Conservation (phyloP, 768 basidiomycete species). For the Kwoniella sp. region DNA sequence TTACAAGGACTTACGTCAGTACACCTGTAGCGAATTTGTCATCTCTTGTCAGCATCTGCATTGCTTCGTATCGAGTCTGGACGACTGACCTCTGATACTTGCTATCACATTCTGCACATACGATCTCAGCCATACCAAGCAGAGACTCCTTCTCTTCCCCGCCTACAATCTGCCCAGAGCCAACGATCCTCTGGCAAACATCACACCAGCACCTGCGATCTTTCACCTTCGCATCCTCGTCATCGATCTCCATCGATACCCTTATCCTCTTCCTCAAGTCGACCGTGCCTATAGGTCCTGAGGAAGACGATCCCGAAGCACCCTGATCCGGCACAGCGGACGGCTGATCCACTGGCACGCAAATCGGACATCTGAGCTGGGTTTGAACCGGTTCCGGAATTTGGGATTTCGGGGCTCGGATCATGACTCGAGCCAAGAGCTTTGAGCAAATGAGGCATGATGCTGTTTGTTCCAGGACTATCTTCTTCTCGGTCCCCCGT, state of each 20-base stretch:
- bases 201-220: slow-evolving; percentile 45
- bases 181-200: slow-evolving; percentile 51
- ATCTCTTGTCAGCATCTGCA: background rate
- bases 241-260: slow-evolving; percentile 39
- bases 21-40: background rate
- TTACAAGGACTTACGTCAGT: slow-evolving; percentile 21
- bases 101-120: slow-evolving; percentile 44
- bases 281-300: slow-evolving; percentile 35
- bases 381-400: slow-evolving; percentile 31
- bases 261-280: slow-evolving; percentile 45
- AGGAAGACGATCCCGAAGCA: background rate
- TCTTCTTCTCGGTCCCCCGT: slow-evolving; percentile 34
- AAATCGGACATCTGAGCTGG: slow-evolving; percentile 31
- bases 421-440: slow-evolving; percentile 32
- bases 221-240: slow-evolving; percentile 32
- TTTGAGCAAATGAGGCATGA: slow-evolving; percentile 29
- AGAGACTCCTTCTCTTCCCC: slow-evolving; percentile 26
- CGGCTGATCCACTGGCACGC: slow-evolving; percentile 27
- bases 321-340: slow-evolving; percentile 21
- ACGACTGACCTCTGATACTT: slow-evolving; percentile 48
- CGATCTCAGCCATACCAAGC: slow-evolving; percentile 41
- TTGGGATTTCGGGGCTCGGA: slow-evolving; percentile 41
- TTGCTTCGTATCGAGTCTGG: background rate
- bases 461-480: slow-evolving; percentile 27
- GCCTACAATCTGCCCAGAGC: slow-evolving; percentile 32